Base-by-base conservation (phyloP, 352 stramenopile genomes). In the Globisporangium lucens region DNA sequence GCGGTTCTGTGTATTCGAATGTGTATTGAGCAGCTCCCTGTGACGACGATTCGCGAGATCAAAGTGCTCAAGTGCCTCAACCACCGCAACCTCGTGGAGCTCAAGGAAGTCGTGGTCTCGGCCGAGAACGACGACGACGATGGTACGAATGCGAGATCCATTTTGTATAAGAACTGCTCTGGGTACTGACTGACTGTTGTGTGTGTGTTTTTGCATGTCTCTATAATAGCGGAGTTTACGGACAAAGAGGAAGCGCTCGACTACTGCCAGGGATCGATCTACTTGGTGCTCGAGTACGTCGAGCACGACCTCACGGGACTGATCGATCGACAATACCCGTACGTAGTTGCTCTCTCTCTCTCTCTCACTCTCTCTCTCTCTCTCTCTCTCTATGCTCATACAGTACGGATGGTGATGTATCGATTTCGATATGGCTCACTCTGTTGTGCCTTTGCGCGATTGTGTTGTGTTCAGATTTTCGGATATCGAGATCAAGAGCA, bases 31-130 rank as follows among this genome's bases (percentile, higher is more conserved):
- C 58, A 97, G 88, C 79, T 99, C 13, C 96, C 97, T 0, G 85
- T 98, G 56, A 99, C 95, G 47, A 97, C 97, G 17, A 97, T 99
- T 69, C 90, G 97, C 13, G 97, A 99, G 82, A 99, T 99, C 67
- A 99, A 99, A 89, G 98, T 99, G 71, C 85, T 99, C 61, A 99
- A 99, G 76, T 91, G 89, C 74, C 80, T 99, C 5, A 90, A 95
- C 59, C 97, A 99, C 77, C 87, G 83, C 22, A 99, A 98, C 76
- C 82, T 99, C 64, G 94, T 99, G 27, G 84, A 93, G 67, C 90
- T 99, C 70, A 93, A 98, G 66, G 97, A 99, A 75, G 94, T 99
- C 53, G 93, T 99, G 2, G 89, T 97, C 1, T 95, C 89, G 1
- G 88, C 85, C 3, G 89, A 94, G 60, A 90, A 93, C 27, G 90